Base-by-base conservation (phyloP, 805 yeast genomes). In the Candida ficus region DNA sequence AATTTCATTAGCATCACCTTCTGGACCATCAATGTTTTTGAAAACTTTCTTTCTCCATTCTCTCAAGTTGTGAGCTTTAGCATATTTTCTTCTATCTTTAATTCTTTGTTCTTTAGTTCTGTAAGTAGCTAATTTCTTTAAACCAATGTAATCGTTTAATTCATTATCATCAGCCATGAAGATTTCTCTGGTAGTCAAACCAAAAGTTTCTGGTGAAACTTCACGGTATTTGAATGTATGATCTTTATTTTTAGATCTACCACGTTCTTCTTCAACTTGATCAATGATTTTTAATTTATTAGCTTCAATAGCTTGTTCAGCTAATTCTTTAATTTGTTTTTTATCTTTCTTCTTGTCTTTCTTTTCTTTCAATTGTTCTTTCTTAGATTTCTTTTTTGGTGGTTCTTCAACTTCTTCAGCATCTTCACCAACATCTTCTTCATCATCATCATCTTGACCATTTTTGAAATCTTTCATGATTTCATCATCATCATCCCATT, bases 91-190 rank as follows among this genome's bases (percentile, higher is more conserved):
- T 63, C 78, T 83, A 61, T 93, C 99, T 57, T 82, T 87, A 50
- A 70, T 63, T 48, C 79, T 71, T 48, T 73, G 70, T 44, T 85
- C 95, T 48, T 75, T 75, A 19, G 87, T 78, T 60, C 96, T 78
- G 61, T 86, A 93, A 22, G 98, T 91, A 0, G 98, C 97, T 50
- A 93, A 79, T 62, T 90, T 90, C 68, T 91, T 91, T 53, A 93
- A 67, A 18, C 96, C 93, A 43, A 89, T 81, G 54, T 72, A 89
- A 42, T 80, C 83, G 62, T 93, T 93, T 61, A 93, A 70, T 36
- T 83, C 84, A 45, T 74, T 71, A 60, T 93, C 99, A 56, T 86
- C 91, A 12, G 99, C 99, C 43, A 87, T 66, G 39, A 93, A 68
- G 35, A 93, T 93, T 53, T 93, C 99, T 47, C 93, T 73, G 0